These are phyloP conservation scores for Ramichloridium luteum DNA, from an alignment of 2,329 filamentous ascomycete species.

Conservation along the genomic window DNA sequence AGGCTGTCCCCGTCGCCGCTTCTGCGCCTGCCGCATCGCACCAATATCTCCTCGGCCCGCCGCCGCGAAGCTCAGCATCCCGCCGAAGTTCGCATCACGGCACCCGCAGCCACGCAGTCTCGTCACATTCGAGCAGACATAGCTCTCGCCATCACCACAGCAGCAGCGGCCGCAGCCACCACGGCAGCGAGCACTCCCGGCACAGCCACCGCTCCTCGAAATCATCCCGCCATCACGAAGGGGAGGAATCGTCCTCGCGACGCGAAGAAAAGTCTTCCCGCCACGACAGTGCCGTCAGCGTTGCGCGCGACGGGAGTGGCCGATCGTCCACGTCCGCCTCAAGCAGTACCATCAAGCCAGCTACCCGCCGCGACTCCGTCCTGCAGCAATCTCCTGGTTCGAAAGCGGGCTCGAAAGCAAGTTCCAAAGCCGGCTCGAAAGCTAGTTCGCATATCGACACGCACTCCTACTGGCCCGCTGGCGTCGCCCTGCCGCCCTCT, in stretches of 20 bases:
- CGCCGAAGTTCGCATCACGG: conserved; percentile 3
- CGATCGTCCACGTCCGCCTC: conserved; percentile 12
- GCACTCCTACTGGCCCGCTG: conserved; percentile 16
- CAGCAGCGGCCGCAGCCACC: conserved; percentile 7
- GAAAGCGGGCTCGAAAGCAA: too few relatives aligned
- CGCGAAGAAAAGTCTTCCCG: conserved; percentile 14
- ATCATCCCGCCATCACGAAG: not conserved
- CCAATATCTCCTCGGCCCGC: conserved; percentile 13
- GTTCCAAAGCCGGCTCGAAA: conserved; percentile 8
- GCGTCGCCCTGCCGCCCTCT: conserved; percentile 15
- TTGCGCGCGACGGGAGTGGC: conserved; percentile 13
- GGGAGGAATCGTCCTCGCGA: too few relatives aligned
- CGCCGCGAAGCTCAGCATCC: conserved; percentile 10
- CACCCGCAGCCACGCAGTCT: not conserved
- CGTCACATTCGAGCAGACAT: too few relatives aligned
- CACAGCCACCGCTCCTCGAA: too few relatives aligned
- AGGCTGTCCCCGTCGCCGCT: conserved; percentile 4
- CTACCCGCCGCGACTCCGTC: conserved; percentile 8
- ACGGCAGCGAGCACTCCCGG: too few relatives aligned
- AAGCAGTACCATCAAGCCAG: conserved; percentile 20
- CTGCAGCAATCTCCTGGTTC: conserved; percentile 2
- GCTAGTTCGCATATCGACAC: conserved; percentile 7
- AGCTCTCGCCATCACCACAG: conserved; percentile 7
- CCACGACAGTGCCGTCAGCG: conserved; percentile 20
- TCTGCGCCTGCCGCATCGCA: conserved; percentile 3